Evolutionary conservation across 768 basidiomycete genomes (phyloP).

Genomic region (Leccinum incarnatum): DNA sequence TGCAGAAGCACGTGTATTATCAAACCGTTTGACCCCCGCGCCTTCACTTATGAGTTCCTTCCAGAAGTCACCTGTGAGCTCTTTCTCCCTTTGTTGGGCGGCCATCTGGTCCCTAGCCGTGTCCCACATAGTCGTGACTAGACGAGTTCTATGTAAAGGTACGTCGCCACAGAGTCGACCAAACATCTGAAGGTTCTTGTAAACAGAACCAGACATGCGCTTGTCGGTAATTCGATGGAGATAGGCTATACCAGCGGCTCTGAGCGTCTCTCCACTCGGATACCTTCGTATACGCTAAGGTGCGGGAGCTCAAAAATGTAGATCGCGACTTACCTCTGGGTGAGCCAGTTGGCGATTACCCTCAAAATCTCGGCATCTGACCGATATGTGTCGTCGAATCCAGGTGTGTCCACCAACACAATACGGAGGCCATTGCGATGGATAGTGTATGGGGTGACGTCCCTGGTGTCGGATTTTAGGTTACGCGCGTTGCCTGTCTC

Average conservation of each 20-base stretch:
- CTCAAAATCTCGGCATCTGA: conserved; percentile 11
- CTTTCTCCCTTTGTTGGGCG: conserved; percentile 13
- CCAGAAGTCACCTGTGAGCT: conserved; percentile 31
- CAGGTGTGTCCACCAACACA: conserved; percentile 22
- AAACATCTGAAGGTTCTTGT: conserved; percentile 35
- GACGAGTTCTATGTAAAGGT: conserved; percentile 28
- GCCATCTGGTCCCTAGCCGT: conserved; percentile 10
- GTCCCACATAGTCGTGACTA: conserved; percentile 42
- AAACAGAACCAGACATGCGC: conserved; percentile 31
- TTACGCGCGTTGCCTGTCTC: not conserved
- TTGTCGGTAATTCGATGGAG: conserved; percentile 29
- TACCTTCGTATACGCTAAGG: conserved; percentile 5
- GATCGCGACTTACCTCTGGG: conserved; percentile 10
- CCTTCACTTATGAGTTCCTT: not conserved
- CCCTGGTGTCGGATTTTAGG: conserved; percentile 13
- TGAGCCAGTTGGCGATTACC: conserved; percentile 17
- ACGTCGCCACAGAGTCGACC: conserved; percentile 33
- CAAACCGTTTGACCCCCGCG: not conserved
- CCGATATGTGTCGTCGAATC: conserved; percentile 21
- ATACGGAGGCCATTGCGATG: not conserved
- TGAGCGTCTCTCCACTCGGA: not conserved
- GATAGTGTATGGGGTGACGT: conserved; percentile 5
- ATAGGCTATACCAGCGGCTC: not conserved
- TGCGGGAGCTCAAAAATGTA: not conserved
- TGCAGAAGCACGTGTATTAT: not conserved